Evolutionary conservation across 345 rosid species (phyloP).

Genomic region (Eucalyptus coolabah): DNA sequence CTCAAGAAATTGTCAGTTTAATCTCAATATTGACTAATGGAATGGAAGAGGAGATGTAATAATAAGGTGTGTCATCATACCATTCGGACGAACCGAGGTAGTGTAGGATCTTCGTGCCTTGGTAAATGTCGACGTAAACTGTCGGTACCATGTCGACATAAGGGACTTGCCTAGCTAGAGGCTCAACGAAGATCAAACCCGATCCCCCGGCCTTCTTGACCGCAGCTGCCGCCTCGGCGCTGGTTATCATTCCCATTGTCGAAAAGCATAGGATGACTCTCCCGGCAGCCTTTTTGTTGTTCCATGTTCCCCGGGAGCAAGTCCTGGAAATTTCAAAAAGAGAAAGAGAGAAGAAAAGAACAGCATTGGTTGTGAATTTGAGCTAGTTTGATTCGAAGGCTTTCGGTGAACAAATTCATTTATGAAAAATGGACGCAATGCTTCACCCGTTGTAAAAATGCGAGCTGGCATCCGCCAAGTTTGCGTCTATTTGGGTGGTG

Average conservation of each 20-base stretch:
- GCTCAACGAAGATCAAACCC: constrained; percentile 44
- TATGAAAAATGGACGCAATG: neutral
- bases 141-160: constrained; percentile 45
- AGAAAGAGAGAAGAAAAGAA: neutral
- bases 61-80: neutral
- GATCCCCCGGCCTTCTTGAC: constrained; percentile 28
- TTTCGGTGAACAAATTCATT: neutral
- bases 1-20: neutral
- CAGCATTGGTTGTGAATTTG: neutral
- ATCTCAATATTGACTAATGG: neutral
- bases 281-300: constrained; percentile 8
- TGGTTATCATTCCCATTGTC: constrained; percentile 16
- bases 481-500: constrained; percentile 24
- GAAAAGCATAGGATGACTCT: constrained; percentile 48
- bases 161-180: constrained; percentile 29
- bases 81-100: constrained; percentile 19
- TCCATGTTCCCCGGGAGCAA: constrained; percentile 28
- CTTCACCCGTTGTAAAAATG: constrained; percentile 41
- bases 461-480: constrained; percentile 17
- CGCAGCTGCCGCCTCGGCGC: constrained; percentile 40
- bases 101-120: constrained; percentile 36
- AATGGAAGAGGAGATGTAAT: neutral
- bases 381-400: neutral
- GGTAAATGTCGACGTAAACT: constrained; percentile 30
- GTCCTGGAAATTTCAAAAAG: constrained; percentile 8